Evolutionary conservation across 768 basidiomycete species (phyloP), one percentile per base, ranked within the genome.

Genomic region (Termitomyces sp.): DNA sequence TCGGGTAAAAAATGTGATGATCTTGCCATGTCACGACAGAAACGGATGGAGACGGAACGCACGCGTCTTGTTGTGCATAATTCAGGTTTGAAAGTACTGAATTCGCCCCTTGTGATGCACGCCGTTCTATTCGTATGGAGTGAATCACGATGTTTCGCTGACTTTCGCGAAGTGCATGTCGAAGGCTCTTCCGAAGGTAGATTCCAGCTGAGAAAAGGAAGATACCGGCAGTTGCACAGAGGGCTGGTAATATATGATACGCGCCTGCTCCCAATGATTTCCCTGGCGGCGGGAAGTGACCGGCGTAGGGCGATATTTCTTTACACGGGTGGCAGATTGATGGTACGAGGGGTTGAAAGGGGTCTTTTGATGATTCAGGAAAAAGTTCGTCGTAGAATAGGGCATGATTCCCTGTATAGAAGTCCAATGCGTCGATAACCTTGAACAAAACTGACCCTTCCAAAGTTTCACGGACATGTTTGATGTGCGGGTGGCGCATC

Each of bases 401-500:
- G 20, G 9, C 42, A 27, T 33, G 46, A 22, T 54, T 54, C 16
- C 46, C 53, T 33, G 53, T 49, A n/a, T 54, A 54, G 12, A 54
- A 54, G 23, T 54, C 53, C 32, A 54, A 7, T 13, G 46, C 40
- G 9, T 54, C 35, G 40, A 54, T 54, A 23, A 18, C 16, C 25
- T 27, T 54, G 46, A 42, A 48, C 10, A 54, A 40, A 33, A 33
- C 5, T 11, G 29, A 41, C 18, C 44, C 40, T 27, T 27, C 53
- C 29, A 54, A 31, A 33, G 20, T 29, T 27, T 40, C 39, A 5
- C 46, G 53, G 22, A 54, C 9, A 23, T 32, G 5, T 27, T 31
- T 49, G 15, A 49, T 33, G 39, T 49, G 46, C 6, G 53, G 53
- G 46, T 54, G 53, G 53, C 53, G 53, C 53, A 45, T 54, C 36